A percentile compares a stretch with the other conserved stretches of the same genome.
These are phyloP conservation scores for Cutaneotrichosporon mucoides DNA, from an alignment of 1,284 basidiomycete genomes.

Conservation along the genomic window DNA sequence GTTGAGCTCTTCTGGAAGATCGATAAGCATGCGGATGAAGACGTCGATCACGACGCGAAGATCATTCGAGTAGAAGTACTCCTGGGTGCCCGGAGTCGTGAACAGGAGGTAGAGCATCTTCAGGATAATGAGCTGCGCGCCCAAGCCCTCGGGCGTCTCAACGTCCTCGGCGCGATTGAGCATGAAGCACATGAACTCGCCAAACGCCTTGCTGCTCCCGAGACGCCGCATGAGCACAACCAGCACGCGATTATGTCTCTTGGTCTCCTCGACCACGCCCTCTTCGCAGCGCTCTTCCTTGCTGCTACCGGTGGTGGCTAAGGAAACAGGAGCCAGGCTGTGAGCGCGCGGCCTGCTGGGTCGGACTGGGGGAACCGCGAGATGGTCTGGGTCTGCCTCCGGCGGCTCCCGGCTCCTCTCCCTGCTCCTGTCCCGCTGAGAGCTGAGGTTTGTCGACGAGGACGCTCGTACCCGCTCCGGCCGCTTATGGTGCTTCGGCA, in stretches of 20 bases:
- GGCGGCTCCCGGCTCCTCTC: neutral
- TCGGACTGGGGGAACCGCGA: neutral
- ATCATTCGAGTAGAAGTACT: constrained; percentile 99
- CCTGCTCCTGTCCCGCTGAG: neutral
- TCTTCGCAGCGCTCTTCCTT: constrained; percentile 5
- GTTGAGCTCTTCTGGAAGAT: constrained; percentile 89
- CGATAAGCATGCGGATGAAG: constrained; percentile 83
- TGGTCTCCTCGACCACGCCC: constrained; percentile 38
- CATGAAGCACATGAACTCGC: constrained; percentile 99
- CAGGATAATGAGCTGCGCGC: constrained; percentile 89
- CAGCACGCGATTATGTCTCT: constrained; percentile 68
- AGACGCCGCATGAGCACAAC: constrained; percentile 75
- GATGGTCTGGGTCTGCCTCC: neutral
- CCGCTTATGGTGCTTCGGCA: constrained; percentile 33
- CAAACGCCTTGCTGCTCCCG: constrained; percentile 86
- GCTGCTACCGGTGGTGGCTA: neutral
- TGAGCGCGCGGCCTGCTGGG: constrained; percentile 4
- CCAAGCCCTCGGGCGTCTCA: constrained; percentile 76
- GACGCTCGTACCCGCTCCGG: neutral
- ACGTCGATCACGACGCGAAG: constrained; percentile 93
- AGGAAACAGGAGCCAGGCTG: neutral
- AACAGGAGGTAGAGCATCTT: constrained; percentile 95
- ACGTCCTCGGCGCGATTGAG: constrained; percentile 80
- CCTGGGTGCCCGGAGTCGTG: constrained; percentile 85
- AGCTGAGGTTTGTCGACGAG: neutral